phyloP scores from a whole-genome alignment of 2,329 filamentous ascomycete species.

The Trichoderma oligosporum region DNA sequence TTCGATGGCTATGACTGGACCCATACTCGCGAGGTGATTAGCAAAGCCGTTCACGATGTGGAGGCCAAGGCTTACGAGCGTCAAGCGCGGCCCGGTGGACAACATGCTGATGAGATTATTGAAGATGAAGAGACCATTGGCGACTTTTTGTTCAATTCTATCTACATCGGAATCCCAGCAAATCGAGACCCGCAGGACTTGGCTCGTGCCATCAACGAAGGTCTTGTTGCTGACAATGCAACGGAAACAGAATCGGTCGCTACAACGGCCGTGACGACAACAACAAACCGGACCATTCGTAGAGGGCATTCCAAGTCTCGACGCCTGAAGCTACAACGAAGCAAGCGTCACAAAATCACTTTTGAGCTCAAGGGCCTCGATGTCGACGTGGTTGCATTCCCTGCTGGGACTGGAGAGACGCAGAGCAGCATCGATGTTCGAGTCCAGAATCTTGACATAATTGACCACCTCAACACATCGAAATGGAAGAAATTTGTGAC shows the following conservation, averaged over 20 bases:
- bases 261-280: conserved; percentile 64
- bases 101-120: conserved; percentile 63
- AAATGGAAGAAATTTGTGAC: conserved; percentile 99
- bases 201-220: conserved; percentile 77
- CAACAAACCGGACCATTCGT: conserved; percentile 48
- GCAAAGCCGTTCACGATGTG: conserved; percentile 82
- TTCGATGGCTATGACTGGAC: conserved; percentile 98
- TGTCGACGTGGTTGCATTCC: conserved; percentile 77
- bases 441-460: conserved; percentile 79
- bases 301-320: conserved; percentile 47
- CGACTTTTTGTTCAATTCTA: conserved; percentile 97
- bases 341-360: conserved; percentile 89
- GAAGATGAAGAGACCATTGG: conserved; percentile 85
- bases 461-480: conserved; percentile 89
- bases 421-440: conserved; percentile 84
- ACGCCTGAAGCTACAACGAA: conserved; percentile 72
- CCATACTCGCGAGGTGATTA: conserved; percentile 78
- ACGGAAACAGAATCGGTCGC: conserved; percentile 90
- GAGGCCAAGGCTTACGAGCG: conserved; percentile 78
- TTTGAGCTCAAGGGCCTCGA: conserved; percentile 86
- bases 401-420: conserved; percentile 72
- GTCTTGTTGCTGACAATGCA: conserved; percentile 79
- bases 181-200: conserved; percentile 82
- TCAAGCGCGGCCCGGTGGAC: conserved; percentile 54
- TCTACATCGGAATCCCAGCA: conserved; percentile 89